Percentiles rank a stretch among this genome's conserved stretches.
These are phyloP conservation scores for Xylariales sp. DNA, from an alignment of 2,329 filamentous ascomycete species.

Conservation along the genomic window DNA sequence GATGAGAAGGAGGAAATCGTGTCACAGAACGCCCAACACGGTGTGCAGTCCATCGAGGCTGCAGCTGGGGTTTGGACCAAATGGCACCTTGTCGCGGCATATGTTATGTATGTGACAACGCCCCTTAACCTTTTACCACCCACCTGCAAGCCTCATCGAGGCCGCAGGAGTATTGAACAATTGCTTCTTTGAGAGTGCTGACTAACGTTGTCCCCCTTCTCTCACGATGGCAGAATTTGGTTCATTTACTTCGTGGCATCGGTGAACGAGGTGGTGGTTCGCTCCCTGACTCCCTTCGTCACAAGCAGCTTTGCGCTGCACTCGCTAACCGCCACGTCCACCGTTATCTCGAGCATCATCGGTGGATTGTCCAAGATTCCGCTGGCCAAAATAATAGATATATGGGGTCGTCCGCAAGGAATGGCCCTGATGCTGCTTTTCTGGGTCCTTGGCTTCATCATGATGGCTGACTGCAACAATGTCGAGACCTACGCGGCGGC, in stretches of 20 bases:
- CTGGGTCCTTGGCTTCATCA: conserved; percentile 48
- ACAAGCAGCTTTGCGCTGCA: conserved; percentile 48
- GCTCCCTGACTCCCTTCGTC: conserved; percentile 40
- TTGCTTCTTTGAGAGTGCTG: no score
- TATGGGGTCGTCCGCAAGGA: conserved; percentile 63
- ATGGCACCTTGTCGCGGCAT: conserved; percentile 7
- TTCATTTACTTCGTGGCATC: conserved; percentile 36
- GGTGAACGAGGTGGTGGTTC: conserved; percentile 24
- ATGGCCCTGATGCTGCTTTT: conserved; percentile 47
- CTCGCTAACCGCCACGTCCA: conserved; percentile 49
- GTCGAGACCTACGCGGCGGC: conserved; percentile 59
- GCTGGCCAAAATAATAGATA: conserved; percentile 63
- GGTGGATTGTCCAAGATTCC: conserved; percentile 59
- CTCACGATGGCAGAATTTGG: conserved; percentile 9
- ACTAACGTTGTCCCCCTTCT: no score
- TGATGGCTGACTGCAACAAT: conserved; percentile 61
- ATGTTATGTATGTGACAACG: conserved; percentile 7
- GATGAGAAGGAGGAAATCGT: no score
- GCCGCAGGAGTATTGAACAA: no score
- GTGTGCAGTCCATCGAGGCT: conserved; percentile 8
- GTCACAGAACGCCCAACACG: conserved; percentile 7
- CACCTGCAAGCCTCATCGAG: no score
- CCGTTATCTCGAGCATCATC: conserved; percentile 50
- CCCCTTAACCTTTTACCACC: no score
- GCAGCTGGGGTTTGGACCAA: conserved; percentile 8